Evolutionary conservation across 768 basidiomycete species (phyloP).

Genomic region (Tephrocybe sp.): DNA sequence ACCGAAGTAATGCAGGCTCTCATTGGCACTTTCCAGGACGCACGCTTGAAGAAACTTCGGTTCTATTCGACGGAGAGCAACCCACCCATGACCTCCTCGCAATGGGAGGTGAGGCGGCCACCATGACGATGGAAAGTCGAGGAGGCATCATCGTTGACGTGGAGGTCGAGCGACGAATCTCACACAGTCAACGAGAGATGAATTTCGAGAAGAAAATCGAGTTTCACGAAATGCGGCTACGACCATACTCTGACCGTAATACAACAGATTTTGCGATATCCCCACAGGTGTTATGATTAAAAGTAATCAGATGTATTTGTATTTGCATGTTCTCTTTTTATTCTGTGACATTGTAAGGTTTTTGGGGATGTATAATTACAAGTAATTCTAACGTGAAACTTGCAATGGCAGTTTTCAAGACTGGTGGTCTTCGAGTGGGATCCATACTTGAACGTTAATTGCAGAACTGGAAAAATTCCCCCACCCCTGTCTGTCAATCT

Average conservation of each 20-base stretch:
- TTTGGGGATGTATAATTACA: neutral
- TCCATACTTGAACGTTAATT: slow-evolving; percentile 62
- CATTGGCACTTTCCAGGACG: slow-evolving; percentile 20
- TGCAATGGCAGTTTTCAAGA: neutral
- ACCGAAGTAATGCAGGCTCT: neutral
- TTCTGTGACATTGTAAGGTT: slow-evolving; percentile 1
- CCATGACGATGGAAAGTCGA: slow-evolving; percentile 32
- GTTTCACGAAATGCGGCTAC: slow-evolving; percentile 13
- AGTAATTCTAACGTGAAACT: neutral
- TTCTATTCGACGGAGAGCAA: slow-evolving; percentile 65
- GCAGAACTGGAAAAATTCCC: slow-evolving; percentile 60
- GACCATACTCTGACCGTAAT: slow-evolving; percentile 3
- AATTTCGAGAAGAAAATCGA: slow-evolving; percentile 5
- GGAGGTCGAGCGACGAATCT: slow-evolving; percentile 3
- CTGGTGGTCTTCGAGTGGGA: slow-evolving; percentile 15
- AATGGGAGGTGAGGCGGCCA: slow-evolving; percentile 49
- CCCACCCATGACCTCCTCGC: slow-evolving; percentile 40
- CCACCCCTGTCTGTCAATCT: slow-evolving; percentile 58
- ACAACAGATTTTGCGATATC: slow-evolving; percentile 3
- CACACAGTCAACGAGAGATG: neutral
- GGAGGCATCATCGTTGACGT: slow-evolving; percentile 12
- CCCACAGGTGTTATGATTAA: slow-evolving; percentile 9
- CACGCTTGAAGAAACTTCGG: slow-evolving; percentile 73
- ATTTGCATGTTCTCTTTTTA: neutral
- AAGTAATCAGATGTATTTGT: slow-evolving; percentile 6